phyloP scores from a whole-genome alignment of 257 asterid genomes.

The Oldenlandia corymbosa region DNA sequence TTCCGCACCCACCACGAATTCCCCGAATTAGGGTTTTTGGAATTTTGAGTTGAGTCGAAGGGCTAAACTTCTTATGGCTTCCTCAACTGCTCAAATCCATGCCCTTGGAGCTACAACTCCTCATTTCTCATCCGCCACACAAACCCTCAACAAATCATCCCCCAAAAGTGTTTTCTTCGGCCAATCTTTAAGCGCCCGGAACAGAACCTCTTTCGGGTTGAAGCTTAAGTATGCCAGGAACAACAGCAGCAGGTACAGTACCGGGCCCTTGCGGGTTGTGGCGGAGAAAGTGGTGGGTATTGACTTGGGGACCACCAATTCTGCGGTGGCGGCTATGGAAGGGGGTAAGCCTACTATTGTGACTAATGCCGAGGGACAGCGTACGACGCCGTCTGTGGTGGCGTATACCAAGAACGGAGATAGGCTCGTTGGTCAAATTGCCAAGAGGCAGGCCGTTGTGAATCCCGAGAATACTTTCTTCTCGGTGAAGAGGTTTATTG shows the following conservation, averaged over 20 bases:
- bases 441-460: slow-evolving; percentile 87
- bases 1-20: neutral
- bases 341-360: slow-evolving; percentile 94
- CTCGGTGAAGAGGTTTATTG: slow-evolving; percentile 85
- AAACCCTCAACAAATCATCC: slow-evolving; percentile 21
- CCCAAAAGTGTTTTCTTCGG: slow-evolving; percentile 46
- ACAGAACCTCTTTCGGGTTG: slow-evolving; percentile 29
- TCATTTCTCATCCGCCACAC: slow-evolving; percentile 30
- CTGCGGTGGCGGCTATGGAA: slow-evolving; percentile 94
- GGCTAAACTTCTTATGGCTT: slow-evolving; percentile 14
- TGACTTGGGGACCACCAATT: slow-evolving; percentile 82
- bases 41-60: neutral
- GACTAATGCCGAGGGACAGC: slow-evolving; percentile 80
- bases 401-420: slow-evolving; percentile 80
- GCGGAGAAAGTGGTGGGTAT: slow-evolving; percentile 91
- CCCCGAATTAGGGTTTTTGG: neutral
- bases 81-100: slow-evolving; percentile 64
- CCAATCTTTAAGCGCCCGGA: slow-evolving; percentile 24
- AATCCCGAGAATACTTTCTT: slow-evolving; percentile 84
- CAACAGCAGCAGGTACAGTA: slow-evolving; percentile 20
- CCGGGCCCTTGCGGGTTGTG: slow-evolving; percentile 49
- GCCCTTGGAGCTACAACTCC: slow-evolving; percentile 46
- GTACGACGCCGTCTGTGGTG: slow-evolving; percentile 89
- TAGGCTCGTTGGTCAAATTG: slow-evolving; percentile 87
- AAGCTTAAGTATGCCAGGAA: slow-evolving; percentile 34